Evolutionary conservation across 768 basidiomycete genomes (phyloP).

Genomic region (Xerocomellus dryophilus): DNA sequence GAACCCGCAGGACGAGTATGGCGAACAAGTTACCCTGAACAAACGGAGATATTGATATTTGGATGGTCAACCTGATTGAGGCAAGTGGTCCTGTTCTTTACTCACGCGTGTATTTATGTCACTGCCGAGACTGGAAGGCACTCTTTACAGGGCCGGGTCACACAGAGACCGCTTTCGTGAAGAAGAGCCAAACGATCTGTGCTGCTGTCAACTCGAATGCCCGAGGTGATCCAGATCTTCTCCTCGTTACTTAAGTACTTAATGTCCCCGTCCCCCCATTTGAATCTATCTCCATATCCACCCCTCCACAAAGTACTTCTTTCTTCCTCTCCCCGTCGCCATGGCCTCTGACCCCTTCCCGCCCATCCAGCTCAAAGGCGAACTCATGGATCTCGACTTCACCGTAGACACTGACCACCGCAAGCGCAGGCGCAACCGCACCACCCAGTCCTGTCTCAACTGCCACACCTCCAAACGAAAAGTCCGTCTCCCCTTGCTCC

Average conservation of each 20-base stretch:
- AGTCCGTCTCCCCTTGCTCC: slow-evolving; percentile 41
- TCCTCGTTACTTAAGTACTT: slow-evolving; percentile 46
- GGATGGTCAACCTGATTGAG: slow-evolving; percentile 23
- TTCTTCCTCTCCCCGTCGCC: slow-evolving; percentile 37
- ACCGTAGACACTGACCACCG: slow-evolving; percentile 69
- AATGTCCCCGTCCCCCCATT: slow-evolving; percentile 49
- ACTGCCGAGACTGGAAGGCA: slow-evolving; percentile 35
- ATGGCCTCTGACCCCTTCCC: slow-evolving; percentile 56
- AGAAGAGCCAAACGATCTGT: slow-evolving; percentile 32
- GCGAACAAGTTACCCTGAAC: neutral
- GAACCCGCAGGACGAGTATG: slow-evolving; percentile 19
- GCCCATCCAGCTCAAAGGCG: slow-evolving; percentile 64
- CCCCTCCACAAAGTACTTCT: slow-evolving; percentile 43
- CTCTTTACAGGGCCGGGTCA: slow-evolving; percentile 33
- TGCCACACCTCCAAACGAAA: slow-evolving; percentile 95
- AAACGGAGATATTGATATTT: slow-evolving; percentile 27
- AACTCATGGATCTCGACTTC: slow-evolving; percentile 77
- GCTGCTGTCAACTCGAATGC: slow-evolving; percentile 29
- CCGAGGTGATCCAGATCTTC: slow-evolving; percentile 49
- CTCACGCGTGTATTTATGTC: slow-evolving; percentile 37
- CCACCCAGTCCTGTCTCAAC: slow-evolving; percentile 82
- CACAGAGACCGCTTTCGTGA: slow-evolving; percentile 34
- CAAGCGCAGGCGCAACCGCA: slow-evolving; percentile 86
- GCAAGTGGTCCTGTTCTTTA: slow-evolving; percentile 25
- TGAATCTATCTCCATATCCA: slow-evolving; percentile 45